Evolutionary conservation across 805 yeast species (phyloP), one percentile per base, ranked within the genome.

Genomic region (Cyberlindnera bimundalis): DNA sequence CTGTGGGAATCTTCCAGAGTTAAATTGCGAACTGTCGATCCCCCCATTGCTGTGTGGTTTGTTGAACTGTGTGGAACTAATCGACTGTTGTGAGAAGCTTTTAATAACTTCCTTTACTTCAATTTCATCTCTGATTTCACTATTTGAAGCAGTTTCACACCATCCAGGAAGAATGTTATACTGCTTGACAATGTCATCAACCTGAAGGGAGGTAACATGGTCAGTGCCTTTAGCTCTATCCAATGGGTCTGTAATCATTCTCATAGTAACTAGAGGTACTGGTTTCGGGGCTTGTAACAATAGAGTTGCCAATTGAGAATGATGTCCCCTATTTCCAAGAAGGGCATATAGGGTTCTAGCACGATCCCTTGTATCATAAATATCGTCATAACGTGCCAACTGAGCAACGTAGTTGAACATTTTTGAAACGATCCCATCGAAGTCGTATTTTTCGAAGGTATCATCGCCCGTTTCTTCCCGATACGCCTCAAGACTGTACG

Each of bases 271-370:
- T 5, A 59, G 37, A 14, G 91, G 86, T 1, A 71, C 68, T 2
- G 84, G 84, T 52, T 85, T 86, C 4, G 90, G 87, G 1, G 85
- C 90, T 53, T 84, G 91, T 18, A 87, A 65, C 35, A 88, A 67
- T 26, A 87, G 66, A 3, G 80, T 69, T 0, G 90, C 90, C 47
- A 87, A 65, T 44, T 82, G 80, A 17, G 71, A 70, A 39, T 78
- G 65, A 17, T 41, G 38, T 2, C 43, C 47, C 32, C 67, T 67
- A 1, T 70, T 56, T 4, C 71, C 72, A 35, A 88, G 66, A 4
- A 91, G 64, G 0, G 87, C 74, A 18, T 76, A 66, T 21, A 87
- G 67, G 65, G 82, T 71, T 50, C 99, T 71, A 0, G 96, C 88
- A 44, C 91, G 71, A 57, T 93, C 98, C 45, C 98, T 72, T 1